phyloP scores from a whole-genome alignment of 163 green algal species.

The Coccomyxa subellipsoidea region DNA sequence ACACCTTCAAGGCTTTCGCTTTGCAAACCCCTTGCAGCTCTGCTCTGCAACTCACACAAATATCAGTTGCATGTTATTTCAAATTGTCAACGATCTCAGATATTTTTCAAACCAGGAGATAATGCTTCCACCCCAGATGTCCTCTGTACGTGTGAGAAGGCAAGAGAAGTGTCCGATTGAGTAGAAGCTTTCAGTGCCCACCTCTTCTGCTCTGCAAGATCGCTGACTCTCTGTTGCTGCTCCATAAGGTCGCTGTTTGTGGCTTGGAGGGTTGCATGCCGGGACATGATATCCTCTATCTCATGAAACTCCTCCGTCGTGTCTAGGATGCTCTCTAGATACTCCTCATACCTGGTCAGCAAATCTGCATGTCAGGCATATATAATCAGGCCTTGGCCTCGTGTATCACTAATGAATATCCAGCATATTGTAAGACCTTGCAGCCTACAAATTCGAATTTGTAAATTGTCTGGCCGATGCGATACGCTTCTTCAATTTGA shows the following conservation, averaged over 20 bases:
- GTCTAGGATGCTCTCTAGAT: slow-evolving; percentile 85
- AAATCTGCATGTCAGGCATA: background rate
- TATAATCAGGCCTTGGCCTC: background rate
- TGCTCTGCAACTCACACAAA: background rate
- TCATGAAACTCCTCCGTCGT: slow-evolving; percentile 82
- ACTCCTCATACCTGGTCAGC: slow-evolving; percentile 71
- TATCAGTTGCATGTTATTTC: background rate
- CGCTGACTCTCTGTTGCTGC: slow-evolving; percentile 45
- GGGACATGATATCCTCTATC: slow-evolving; percentile 75
- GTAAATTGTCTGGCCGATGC: background rate
- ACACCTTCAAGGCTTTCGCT: background rate
- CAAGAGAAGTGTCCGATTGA: background rate
- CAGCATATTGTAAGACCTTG: background rate
- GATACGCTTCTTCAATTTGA: background rate
- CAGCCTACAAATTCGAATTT: too few species aligned
- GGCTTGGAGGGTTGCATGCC: slow-evolving; percentile 76
- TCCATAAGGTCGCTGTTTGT: slow-evolving; percentile 80
- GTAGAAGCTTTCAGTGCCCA: background rate
- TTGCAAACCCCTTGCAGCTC: background rate
- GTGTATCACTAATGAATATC: background rate
- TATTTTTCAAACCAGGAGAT: background rate
- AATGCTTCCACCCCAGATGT: background rate
- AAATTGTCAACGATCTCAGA: background rate
- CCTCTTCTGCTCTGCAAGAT: background rate
- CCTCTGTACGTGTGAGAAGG: background rate